Base-by-base conservation (phyloP, 2,329 filamentous ascomycete genomes). In the Phoma sp. region DNA sequence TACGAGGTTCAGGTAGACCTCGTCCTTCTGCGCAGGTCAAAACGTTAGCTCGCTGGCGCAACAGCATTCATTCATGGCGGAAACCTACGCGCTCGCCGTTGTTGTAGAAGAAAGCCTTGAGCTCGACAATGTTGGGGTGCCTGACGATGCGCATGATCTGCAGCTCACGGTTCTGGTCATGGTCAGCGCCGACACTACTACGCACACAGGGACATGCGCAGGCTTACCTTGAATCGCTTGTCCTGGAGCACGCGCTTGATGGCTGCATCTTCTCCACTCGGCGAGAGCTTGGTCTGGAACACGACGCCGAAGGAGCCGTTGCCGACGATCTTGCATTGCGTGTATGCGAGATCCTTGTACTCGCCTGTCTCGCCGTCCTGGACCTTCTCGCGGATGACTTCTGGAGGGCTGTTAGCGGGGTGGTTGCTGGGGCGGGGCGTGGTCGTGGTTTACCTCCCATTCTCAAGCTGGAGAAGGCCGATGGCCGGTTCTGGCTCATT, bases 111-210 rank as follows among this genome's bases (percentile, higher is more conserved):
- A 99, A 99, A 48, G 95, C 95, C 82, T 99, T 99, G 63, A 99
- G 84, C 78, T 98, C 93, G 58, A 99, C 95, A 71, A 99, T 98
- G 80, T 99, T 99, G 52, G 95, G 95, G 77, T 99, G 95, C 74
- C 94, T 88, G 72, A 99, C 95, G 74, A 99, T 99, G 74, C 95
- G 90, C 95, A 99, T 99, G 76, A 99, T 99, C 78, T 99, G 95
- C 68, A 99, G 85, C 77, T 99, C 95, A 79, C 95, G 92, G 76
- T 99, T 99, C 95, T 99, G 75, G 43, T 36, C 32, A 19, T 48
- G 25, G 69, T 78, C 61, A 78, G 68, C 59, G 35, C 31, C 57
- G 55, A 48, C 35, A 15, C 22, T 7, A 47, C 55, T 51, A 39
- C 33, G 53, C 48, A 32, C 40, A 17, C 2, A 25, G 43, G 49